phyloP scores from a whole-genome alignment of 164 flowering plant species.

The Cinnamomum micranthum region DNA sequence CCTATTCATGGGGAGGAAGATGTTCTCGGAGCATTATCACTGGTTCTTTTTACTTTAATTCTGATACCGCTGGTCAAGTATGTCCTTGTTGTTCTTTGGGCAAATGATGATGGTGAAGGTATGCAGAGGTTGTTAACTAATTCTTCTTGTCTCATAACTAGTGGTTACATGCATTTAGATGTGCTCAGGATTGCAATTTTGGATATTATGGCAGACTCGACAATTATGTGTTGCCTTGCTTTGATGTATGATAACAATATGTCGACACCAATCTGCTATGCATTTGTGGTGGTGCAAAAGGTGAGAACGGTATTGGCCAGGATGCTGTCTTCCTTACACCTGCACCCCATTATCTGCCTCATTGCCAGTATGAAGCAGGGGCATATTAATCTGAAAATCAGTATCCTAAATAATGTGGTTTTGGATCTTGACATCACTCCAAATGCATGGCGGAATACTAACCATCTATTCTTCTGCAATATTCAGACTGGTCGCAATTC shows the following conservation, averaged over 20 bases:
- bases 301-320: background rate
- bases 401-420: background rate
- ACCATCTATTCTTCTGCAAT: background rate
- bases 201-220: background rate
- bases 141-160: background rate
- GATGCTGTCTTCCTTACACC: background rate
- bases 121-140: conserved; percentile 8
- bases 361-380: too few relatives aligned
- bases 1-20: conserved; percentile 80
- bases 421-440: background rate
- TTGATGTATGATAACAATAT: background rate
- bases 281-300: background rate
- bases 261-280: background rate
- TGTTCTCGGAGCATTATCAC: conserved; percentile 84
- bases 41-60: conserved; percentile 83
- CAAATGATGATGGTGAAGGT: conserved; percentile 99
- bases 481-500: background rate
- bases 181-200: background rate
- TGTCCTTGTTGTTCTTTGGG: conserved; percentile 88
- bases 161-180: background rate
- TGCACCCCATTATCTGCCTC: too few relatives aligned
- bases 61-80: conserved; percentile 85
- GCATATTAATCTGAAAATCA: too few relatives aligned
- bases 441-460: background rate
- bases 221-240: too few relatives aligned